Base-by-base conservation (phyloP, 169 alveolate species). In the Eimeria sp. region DNA sequence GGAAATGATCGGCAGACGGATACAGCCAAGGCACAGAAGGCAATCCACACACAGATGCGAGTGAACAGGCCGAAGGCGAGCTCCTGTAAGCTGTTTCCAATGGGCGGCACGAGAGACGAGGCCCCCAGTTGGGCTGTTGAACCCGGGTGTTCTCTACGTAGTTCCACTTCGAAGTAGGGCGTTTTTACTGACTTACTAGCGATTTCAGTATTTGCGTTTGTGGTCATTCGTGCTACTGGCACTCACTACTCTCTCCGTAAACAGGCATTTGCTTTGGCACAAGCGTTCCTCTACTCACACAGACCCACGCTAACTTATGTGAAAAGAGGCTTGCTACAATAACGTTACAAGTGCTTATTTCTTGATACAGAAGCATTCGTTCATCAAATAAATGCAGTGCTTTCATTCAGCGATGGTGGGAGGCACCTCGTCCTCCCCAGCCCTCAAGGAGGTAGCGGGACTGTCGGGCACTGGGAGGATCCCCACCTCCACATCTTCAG, bases 401-500 rank as follows among this genome's bases (percentile, higher is more conserved):
- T n/a, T 9, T 83, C 73, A 83, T 30, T 83, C 91, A 27, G 73
- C 57, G 22, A 54, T 83, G 27, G 91, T 54, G 30, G 57, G 75
- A 27, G 75, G 54, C 45, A 30, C 58, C 91, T 83, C 91, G 30
- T 83, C 91, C n/a, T 43, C 72, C 34, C 76, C 51, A 43, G 57
- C 18, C 73, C 51, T 49, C 43, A 83, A 20, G 34, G 91, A 16
- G 76, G 91, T 10, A 34, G 75, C 9, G 30, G 91, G 91, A 30
- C 91, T 83, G 76, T 54, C 63, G 40, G 76, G 75, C 45, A 57
- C 30, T 18, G 76, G 67, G 25, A 65, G 91, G 57, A 25, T 43
- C 11, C 91, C 91, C 72, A 43, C 47, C 45, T 51, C 91, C 3
- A 34, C 75, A 5, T 83, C 91, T 25, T 83, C 91, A 13, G 75